These are phyloP conservation scores for Puccinia brachypodii DNA, from an alignment of 1,284 basidiomycete species.

Conservation along the genomic window DNA sequence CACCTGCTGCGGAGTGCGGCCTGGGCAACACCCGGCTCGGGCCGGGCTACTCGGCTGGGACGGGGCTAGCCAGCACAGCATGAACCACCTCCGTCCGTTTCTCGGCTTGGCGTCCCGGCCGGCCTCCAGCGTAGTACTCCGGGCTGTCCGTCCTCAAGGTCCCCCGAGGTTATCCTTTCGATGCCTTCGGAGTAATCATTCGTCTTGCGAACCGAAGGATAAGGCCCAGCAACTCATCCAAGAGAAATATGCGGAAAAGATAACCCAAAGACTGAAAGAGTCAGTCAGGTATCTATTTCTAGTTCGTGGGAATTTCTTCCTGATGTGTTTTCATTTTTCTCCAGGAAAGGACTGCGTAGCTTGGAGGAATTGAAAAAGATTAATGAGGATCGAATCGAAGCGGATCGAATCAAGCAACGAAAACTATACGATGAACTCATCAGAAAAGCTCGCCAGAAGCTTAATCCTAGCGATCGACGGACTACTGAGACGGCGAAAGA, in stretches of 20 bases:
- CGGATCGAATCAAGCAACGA: constrained; percentile 8
- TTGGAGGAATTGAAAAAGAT: constrained; percentile 39
- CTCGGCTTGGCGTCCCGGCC: too few relatives aligned
- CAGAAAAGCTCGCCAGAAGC: constrained; percentile 15
- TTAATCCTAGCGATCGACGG: not conserved
- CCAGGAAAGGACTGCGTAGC: constrained; percentile 23
- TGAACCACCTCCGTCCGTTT: not conserved
- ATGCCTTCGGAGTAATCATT: not conserved
- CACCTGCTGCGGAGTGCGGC: too few relatives aligned
- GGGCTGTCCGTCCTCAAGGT: not conserved
- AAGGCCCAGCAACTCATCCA: not conserved
- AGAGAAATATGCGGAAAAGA: constrained; percentile 33
- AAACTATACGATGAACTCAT: constrained; percentile 37
- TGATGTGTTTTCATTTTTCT: not conserved
- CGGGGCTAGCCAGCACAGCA: too few relatives aligned
- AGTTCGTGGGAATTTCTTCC: not conserved
- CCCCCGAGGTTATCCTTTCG: not conserved
- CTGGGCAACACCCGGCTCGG: too few relatives aligned
- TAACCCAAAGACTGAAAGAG: constrained; percentile 26
- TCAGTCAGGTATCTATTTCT: not conserved
- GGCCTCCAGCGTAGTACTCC: too few relatives aligned
- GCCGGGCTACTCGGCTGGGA: too few relatives aligned
- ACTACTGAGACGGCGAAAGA: not conserved
- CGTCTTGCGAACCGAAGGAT: not conserved
- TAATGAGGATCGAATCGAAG: constrained; percentile 15